Evolutionary conservation across 73 alveolate species (phyloP).

Genomic region (Breviolum minutum): DNA sequence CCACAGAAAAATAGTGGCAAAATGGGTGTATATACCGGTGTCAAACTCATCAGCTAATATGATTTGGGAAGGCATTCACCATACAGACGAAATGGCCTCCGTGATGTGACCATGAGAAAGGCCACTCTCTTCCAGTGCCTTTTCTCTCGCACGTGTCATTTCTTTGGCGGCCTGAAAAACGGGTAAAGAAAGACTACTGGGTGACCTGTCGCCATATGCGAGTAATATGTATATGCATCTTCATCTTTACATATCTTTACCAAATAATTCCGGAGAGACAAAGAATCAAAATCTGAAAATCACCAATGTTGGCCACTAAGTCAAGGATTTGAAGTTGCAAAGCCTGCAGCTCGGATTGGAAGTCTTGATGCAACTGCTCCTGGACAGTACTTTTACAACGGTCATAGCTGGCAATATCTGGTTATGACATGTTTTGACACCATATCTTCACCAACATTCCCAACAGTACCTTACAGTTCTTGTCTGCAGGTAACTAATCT

Average conservation of each 20-base stretch:
- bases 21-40: background rate
- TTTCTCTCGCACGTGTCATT: slow-evolving; percentile 91
- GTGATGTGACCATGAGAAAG: slow-evolving; percentile 91
- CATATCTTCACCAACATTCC: too few species aligned
- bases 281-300: too few species aligned
- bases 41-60: background rate
- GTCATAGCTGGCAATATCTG: background rate
- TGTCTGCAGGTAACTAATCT: too few species aligned
- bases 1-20: too few species aligned
- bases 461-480: too few species aligned
- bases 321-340: background rate
- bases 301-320: too few species aligned
- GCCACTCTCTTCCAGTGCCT: slow-evolving; percentile 89
- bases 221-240: background rate
- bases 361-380: slow-evolving; percentile 92
- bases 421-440: background rate
- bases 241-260: background rate
- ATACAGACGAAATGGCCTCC: slow-evolving; percentile 37
- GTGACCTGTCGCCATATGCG: background rate
- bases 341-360: slow-evolving; percentile 84
- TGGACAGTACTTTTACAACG: background rate
- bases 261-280: too few species aligned
- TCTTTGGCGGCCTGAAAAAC: slow-evolving; percentile 56
- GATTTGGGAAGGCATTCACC: background rate
- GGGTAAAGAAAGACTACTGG: background rate